Evolutionary conservation across 495 filamentous ascomycete species (phyloP), one percentile per base, ranked within the genome.

Genomic region (Xylaria longipes): DNA sequence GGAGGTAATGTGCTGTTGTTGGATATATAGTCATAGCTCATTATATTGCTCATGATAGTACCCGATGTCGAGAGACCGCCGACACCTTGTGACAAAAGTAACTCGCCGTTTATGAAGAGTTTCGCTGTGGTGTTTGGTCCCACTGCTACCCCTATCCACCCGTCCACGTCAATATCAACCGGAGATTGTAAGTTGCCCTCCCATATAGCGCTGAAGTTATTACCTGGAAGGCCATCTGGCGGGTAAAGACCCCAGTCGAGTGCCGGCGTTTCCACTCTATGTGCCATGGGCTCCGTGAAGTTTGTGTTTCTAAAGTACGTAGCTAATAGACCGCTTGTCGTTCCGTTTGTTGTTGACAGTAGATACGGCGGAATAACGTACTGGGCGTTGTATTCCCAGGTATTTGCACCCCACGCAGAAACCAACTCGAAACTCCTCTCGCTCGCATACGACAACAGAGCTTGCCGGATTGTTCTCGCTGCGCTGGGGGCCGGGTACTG

Each of bases 181-280:
- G 78, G 81, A 0, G 81, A 77, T 58, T 76, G 58, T 29, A 85
- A 57, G 25, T 77, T 73, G 17, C 81, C 82, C 66, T 84, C 82
- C 82, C 80, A 84, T 14, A 78, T 71, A 15, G 78, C 82, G 54
- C 82, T 84, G 70, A 84, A 85, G 65, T 83, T 83, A 65, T 83
- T 84, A 1, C 80, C 82, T 14, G 82, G 70, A 11, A 84, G 75
- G 3, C 80, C 82, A 1, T 77, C 74, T 6, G 82, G 82, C 3
- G 82, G 81, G 61, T 83, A 84, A 29, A 84, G 39, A 2, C 82
- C 82, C 81, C 83, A 84, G 31, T 84, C 80, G 2, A 81, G 75
- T 29, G 79, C 80, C 0, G 82, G 82, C 1, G 75, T 74, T 56
- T 84, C 82, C 17, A 80, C 46, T 39, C 73, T 73, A 37, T 78